phyloP scores from a whole-genome alignment of 1,139 yeast species.

The Martiniozyma asiatica region DNA sequence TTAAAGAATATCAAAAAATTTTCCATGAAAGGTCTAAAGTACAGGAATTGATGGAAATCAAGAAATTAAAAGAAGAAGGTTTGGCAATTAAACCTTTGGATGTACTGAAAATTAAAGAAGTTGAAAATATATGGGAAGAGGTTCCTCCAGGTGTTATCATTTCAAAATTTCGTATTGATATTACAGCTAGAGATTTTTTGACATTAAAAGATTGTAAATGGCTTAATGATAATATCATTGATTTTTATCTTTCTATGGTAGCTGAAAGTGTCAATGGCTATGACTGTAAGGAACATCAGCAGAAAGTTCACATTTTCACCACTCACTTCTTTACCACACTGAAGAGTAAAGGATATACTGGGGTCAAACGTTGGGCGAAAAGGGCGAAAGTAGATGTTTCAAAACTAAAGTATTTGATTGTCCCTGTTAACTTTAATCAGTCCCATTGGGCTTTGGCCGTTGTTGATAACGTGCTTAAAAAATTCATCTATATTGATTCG shows the following conservation, averaged over 20 bases:
- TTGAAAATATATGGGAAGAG: conserved; percentile 28
- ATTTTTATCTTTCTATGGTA: conserved; percentile 59
- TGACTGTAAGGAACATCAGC: conserved; percentile 50
- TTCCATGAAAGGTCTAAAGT: conserved; percentile 29
- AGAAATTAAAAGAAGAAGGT: conserved; percentile 22
- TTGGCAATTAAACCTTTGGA: conserved; percentile 19
- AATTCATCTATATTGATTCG: conserved; percentile 71
- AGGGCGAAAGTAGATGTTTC: conserved; percentile 64
- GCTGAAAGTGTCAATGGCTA: conserved; percentile 84
- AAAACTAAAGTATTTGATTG: conserved; percentile 51
- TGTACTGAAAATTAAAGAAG: conserved; percentile 23
- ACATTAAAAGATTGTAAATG: conserved; percentile 65
- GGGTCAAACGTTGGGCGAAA: conserved; percentile 85
- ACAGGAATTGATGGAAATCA: conserved; percentile 26
- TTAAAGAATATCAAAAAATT: conserved; percentile 29
- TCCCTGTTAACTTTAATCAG: conserved; percentile 73
- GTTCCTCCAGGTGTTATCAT: conserved; percentile 23
- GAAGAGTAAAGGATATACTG: conserved; percentile 58
- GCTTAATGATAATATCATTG: conserved; percentile 89
- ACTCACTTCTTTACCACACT: conserved; percentile 79
- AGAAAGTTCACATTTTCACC: conserved; percentile 57
- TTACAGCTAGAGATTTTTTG: conserved; percentile 52
- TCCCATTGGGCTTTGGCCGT: conserved; percentile 93
- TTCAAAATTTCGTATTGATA: conserved; percentile 42
- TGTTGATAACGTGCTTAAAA: conserved; percentile 46